Conservation (phyloP, 768 basidiomycete species). For the Lyophyllum decastes region DNA sequence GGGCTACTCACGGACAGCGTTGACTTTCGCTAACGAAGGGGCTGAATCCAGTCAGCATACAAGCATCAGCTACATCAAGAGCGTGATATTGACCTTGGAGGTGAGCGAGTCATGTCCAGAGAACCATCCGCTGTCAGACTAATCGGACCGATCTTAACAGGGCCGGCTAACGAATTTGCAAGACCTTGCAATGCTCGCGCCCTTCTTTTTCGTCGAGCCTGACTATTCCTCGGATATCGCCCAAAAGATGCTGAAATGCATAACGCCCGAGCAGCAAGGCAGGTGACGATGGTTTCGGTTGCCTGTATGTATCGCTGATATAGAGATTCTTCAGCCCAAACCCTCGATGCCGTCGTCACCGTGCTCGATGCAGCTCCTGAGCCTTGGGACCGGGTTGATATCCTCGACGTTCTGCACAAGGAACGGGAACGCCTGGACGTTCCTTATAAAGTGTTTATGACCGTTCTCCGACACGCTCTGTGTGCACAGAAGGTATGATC, state of each 20-base stretch:
- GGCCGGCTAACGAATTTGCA: conserved; percentile 69
- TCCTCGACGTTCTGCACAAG: conserved; percentile 43
- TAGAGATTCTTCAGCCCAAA: conserved; percentile 24
- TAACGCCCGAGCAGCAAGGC: conserved; percentile 49
- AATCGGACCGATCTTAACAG: conserved; percentile 32
- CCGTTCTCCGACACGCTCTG: conserved; percentile 71
- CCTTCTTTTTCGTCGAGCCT: conserved; percentile 81
- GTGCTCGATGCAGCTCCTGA: conserved; percentile 32
- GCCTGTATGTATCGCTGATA: not conserved
- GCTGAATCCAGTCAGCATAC: conserved; percentile 42
- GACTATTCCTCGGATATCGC: conserved; percentile 59
- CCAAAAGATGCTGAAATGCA: conserved; percentile 45
- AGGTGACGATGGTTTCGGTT: not conserved
- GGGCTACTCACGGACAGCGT: not conserved
- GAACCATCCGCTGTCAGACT: not conserved
- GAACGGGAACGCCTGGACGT: conserved; percentile 40
- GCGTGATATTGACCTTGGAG: conserved; percentile 63
- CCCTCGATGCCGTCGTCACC: conserved; percentile 30
- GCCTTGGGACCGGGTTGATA: conserved; percentile 38
- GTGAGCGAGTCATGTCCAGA: conserved; percentile 29
- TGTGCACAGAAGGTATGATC: conserved; percentile 77
- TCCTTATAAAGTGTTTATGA: conserved; percentile 63
- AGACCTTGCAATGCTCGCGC: conserved; percentile 68
- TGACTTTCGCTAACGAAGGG: not conserved
- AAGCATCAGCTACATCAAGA: conserved; percentile 57